A percentile compares a stretch with the other conserved stretches of the same genome.
Evolutionary conservation across 2,329 filamentous ascomycete species (phyloP).

Genomic region (Fusarium tanahbumbuense): DNA sequence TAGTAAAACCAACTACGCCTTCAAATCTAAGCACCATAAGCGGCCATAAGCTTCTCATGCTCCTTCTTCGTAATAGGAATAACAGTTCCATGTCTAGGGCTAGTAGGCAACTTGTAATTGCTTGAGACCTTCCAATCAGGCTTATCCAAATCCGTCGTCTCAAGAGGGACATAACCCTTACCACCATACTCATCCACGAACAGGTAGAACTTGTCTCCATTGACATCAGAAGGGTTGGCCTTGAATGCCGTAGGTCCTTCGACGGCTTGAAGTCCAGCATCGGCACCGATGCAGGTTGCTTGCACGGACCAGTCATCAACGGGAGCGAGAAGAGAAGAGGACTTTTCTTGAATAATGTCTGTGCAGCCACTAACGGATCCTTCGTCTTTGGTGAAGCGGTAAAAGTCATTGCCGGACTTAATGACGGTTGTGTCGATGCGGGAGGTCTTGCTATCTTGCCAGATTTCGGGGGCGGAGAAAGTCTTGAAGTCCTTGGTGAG

Average conservation of each 20-base stretch:
- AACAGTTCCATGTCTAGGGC: slow-evolving; percentile 66
- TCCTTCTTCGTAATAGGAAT: slow-evolving; percentile 59
- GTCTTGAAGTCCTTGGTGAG: slow-evolving; percentile 63
- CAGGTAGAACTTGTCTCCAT: slow-evolving; percentile 66
- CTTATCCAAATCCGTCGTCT: slow-evolving; percentile 61
- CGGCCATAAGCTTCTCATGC: slow-evolving; percentile 14
- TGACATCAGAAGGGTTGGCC: slow-evolving; percentile 60
- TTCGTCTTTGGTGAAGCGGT: slow-evolving; percentile 68
- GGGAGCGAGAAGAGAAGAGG: slow-evolving; percentile 54
- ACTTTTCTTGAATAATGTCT: slow-evolving; percentile 66
- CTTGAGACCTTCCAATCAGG: slow-evolving; percentile 61
- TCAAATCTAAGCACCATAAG: not conserved
- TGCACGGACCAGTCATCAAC: slow-evolving; percentile 58
- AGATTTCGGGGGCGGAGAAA: slow-evolving; percentile 59
- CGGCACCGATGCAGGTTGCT: slow-evolving; percentile 61
- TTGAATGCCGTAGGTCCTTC: slow-evolving; percentile 66
- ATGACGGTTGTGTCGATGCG: slow-evolving; percentile 66
- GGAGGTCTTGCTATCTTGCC: slow-evolving; percentile 64
- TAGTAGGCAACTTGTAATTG: slow-evolving; percentile 59
- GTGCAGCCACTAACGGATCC: slow-evolving; percentile 62
- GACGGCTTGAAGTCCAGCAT: slow-evolving; percentile 61
- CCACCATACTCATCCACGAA: slow-evolving; percentile 66
- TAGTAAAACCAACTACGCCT: fast-evolving
- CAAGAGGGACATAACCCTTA: slow-evolving; percentile 65
- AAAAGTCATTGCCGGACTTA: slow-evolving; percentile 55